Percentiles rank a stretch among this genome's conserved stretches.
Conservation (phyloP, 176 grass and related monocot species). For the Carex littledalei region DNA sequence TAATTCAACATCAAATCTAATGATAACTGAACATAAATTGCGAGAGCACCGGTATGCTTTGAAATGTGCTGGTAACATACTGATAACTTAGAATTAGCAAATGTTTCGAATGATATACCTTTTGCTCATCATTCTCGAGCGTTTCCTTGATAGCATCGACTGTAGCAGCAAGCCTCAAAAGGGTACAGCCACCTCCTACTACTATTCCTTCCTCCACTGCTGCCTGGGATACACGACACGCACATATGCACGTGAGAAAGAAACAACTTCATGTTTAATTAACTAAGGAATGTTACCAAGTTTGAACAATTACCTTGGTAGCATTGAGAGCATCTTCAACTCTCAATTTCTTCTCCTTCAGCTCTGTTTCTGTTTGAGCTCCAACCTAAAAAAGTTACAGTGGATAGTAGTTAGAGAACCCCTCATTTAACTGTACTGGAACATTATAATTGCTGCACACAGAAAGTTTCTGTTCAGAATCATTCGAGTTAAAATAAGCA, state of each 20-base stretch:
- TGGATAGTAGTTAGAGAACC: not conserved
- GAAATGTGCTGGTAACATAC: not conserved
- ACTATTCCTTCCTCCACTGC: constrained; percentile 99
- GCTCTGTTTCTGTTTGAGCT: constrained; percentile 96
- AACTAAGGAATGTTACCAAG: not conserved
- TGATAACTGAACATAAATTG: not conserved
- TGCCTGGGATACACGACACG: constrained; percentile 40
- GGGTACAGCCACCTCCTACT: constrained; percentile 93
- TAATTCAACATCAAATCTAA: not conserved
- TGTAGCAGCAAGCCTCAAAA: constrained; percentile 76
- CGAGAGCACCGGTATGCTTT: not conserved
- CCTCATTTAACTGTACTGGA: not conserved
- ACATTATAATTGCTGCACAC: not conserved
- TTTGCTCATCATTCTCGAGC: constrained; percentile 94
- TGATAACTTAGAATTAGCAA: not conserved
- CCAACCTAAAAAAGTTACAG: constrained; percentile 53
- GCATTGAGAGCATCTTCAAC: constrained; percentile 99
- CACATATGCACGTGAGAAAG: not conserved
- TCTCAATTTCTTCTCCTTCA: constrained; percentile 99
- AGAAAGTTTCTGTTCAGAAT: not conserved
- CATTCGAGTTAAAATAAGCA: not conserved
- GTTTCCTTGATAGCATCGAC: constrained; percentile 92
- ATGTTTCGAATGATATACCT: constrained; percentile 32
- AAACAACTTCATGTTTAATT: not conserved
- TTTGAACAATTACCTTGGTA: constrained; percentile 55